phyloP scores from a whole-genome alignment of 1,284 basidiomycete genomes.

The Trichosporon ovoides region DNA sequence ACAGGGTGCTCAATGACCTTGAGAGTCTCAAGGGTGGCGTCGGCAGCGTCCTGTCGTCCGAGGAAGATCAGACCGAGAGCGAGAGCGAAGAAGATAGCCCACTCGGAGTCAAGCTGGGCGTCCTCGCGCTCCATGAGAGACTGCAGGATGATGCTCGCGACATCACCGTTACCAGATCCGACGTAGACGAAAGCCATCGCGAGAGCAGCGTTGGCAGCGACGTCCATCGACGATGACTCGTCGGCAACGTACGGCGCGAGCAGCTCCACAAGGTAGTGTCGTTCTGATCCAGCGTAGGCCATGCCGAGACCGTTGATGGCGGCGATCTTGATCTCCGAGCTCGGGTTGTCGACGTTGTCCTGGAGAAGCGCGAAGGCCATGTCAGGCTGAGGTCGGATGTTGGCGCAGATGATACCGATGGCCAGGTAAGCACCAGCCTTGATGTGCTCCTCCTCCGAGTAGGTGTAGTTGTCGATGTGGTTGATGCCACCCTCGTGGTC shows the following conservation, averaged over 20 bases:
- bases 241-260: slow-evolving; percentile 76
- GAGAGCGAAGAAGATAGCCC: slow-evolving; percentile 84
- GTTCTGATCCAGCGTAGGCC: slow-evolving; percentile 88
- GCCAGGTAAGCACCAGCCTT: slow-evolving; percentile 96
- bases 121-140: slow-evolving; percentile 79
- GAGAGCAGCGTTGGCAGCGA: slow-evolving; percentile 77
- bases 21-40: slow-evolving; percentile 90
- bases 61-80: slow-evolving; percentile 89
- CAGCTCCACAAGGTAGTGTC: slow-evolving; percentile 74
- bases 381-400: slow-evolving; percentile 88
- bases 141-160: slow-evolving; percentile 83
- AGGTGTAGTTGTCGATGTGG: slow-evolving; percentile 97
- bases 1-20: slow-evolving; percentile 93
- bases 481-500: slow-evolving; percentile 91
- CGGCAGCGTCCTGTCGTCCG: slow-evolving; percentile 82
- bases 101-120: slow-evolving; percentile 77
- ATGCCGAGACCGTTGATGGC: slow-evolving; percentile 86
- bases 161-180: slow-evolving; percentile 90
- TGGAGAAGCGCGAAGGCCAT: slow-evolving; percentile 85
- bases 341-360: slow-evolving; percentile 87
- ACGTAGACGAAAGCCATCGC: slow-evolving; percentile 93
- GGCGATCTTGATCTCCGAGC: slow-evolving; percentile 73
- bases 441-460: slow-evolving; percentile 92
- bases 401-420: slow-evolving; percentile 85
- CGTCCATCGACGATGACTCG: slow-evolving; percentile 78